Evolutionary conservation across 345 rosid species (phyloP), one percentile per base, ranked within the genome.

Genomic region (Combretum micranthum): DNA sequence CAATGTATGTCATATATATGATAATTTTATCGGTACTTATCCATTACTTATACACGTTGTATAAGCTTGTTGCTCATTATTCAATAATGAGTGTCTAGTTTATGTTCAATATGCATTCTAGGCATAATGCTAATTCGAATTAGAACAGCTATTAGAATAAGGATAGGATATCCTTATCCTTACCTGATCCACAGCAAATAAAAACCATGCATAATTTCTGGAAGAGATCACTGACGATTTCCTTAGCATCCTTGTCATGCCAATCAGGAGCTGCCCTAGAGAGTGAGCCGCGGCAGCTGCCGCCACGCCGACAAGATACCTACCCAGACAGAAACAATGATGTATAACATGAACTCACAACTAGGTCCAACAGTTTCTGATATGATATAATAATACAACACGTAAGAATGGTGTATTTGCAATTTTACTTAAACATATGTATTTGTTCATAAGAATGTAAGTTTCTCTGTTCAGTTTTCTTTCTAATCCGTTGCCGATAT

Each of bases 181-280:
- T 68, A 89, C 95, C 95, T 92, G 96, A 73, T 92, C 96, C 10
- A 60, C 81, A 14, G 83, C 86, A 62, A 92, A 78, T 55, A 73
- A n/a, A 39, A 92, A 64, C 96, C 98, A 88, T n/a, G 83, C 88
- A 68, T 84, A 84, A 58, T 42, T 78, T 70, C 76, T 71, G 2
- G 96, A 81, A 44, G 83, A 66, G 44, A 84, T 72, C 23, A 69
- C 61, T 1, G 90, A 72, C 50, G 79, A 75, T 53, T 77, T 76
- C 43, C 60, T 72, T 50, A 83, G 62, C 47, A 91, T 65, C 64
- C 85, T 82, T 47, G 79, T 61, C 48, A 60, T 54, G 57, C 73
- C 67, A n/a, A 82, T 54, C 13, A 82, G 72, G 50, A 81, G 69
- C 59, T 86, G 96, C 65, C 86, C 53, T 55, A 79, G 69, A 1